Percentiles rank a stretch among this genome's conserved stretches.
Evolutionary conservation across 768 basidiomycete genomes (phyloP).

Genomic region (Vishniacozyma victoriae): DNA sequence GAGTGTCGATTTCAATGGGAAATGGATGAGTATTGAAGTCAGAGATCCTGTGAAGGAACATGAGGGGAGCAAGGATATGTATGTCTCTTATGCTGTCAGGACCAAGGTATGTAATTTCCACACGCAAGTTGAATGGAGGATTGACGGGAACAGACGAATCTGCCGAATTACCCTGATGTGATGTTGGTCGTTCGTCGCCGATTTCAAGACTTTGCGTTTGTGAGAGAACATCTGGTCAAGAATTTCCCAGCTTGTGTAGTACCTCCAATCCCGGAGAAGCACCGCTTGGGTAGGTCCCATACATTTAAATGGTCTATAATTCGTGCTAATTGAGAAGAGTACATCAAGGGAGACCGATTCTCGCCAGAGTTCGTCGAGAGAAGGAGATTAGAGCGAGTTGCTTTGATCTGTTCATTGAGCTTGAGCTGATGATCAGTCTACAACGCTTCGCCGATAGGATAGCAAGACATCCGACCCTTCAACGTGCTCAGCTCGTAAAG

Average conservation of each 20-base stretch:
- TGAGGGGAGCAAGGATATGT: constrained; percentile 93
- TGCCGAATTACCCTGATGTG: constrained; percentile 69
- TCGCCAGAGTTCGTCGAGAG: constrained; percentile 96
- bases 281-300: constrained; percentile 70
- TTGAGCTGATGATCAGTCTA: constrained; percentile 54
- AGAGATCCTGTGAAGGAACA: constrained; percentile 93
- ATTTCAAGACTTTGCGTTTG: constrained; percentile 94
- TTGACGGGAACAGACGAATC: constrained; percentile 63
- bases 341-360: constrained; percentile 95
- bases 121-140: not conserved
- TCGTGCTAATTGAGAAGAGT: constrained; percentile 58
- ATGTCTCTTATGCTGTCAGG: constrained; percentile 85
- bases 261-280: constrained; percentile 92
- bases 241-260: constrained; percentile 98
- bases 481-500: constrained; percentile 80
- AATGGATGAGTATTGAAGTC: constrained; percentile 52
- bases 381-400: constrained; percentile 71
- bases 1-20: constrained; percentile 42
- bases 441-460: constrained; percentile 87
- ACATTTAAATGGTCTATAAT: not conserved
- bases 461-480: constrained; percentile 87
- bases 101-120: constrained; percentile 62
- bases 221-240: constrained; percentile 76
- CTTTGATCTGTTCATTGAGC: constrained; percentile 3
- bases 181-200: constrained; percentile 60